phyloP scores from a whole-genome alignment of 371 early-diverging fungal genomes.

The Batkoa obscura region DNA sequence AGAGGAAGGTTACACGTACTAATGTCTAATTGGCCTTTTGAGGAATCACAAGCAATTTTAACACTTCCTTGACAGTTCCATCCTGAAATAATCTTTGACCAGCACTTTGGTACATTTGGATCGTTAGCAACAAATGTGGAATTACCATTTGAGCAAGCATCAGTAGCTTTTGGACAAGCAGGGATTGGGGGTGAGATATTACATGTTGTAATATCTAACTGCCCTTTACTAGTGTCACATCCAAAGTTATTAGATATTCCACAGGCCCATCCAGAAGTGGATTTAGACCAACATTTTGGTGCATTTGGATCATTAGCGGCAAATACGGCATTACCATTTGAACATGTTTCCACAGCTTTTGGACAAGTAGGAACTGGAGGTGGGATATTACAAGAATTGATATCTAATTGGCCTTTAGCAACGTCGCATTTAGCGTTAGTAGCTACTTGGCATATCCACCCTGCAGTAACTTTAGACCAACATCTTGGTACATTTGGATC shows the following conservation, averaged over 20 bases:
- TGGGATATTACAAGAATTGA: background rate
- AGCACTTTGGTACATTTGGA: no score
- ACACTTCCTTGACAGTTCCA: no score
- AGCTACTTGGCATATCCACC: no score
- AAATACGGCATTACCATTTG: background rate
- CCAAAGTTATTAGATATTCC: background rate
- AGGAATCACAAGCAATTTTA: background rate
- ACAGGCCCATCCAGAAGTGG: background rate
- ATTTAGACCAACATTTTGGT: background rate
- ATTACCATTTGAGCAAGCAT: background rate
- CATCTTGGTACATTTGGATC: no score
- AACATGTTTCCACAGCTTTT: background rate
- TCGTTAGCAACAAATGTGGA: background rate
- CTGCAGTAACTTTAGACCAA: no score
- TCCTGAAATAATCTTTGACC: no score
- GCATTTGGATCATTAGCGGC: background rate
- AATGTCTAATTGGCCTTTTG: background rate
- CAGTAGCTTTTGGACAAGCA: background rate
- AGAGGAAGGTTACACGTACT: background rate
- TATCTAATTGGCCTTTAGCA: background rate
- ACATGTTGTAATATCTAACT: background rate
- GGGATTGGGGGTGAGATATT: background rate
- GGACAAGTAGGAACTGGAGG: background rate
- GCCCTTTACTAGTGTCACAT: background rate
- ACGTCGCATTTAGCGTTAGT: background rate